phyloP scores from a whole-genome alignment of 352 stramenopile genomes.

The Pythium dissotocum region DNA sequence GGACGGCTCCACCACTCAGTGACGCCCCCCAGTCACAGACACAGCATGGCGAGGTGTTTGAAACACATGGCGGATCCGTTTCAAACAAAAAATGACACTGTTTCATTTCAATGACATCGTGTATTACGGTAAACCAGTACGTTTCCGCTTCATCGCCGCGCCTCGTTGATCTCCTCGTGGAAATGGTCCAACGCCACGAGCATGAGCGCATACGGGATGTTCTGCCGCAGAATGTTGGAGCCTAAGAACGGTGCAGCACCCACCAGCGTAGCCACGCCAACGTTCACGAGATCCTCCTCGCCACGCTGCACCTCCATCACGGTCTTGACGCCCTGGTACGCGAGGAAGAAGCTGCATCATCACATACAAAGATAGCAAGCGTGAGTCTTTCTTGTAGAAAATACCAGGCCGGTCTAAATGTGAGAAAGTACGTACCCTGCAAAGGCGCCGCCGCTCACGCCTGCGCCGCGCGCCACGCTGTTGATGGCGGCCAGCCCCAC shows the following conservation, averaged over 20 bases:
- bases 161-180: constrained; percentile 74
- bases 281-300: constrained; percentile 58
- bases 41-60: not conserved
- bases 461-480: constrained; percentile 48
- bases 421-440: constrained; percentile 35
- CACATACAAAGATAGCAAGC: constrained; percentile 2
- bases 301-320: constrained; percentile 57
- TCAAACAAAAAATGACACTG: not conserved
- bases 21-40: constrained; percentile 12
- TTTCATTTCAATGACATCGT: not conserved
- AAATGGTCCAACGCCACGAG: constrained; percentile 80
- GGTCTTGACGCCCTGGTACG: constrained; percentile 78
- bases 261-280: constrained; percentile 51
- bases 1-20: constrained; percentile 8
- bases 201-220: constrained; percentile 76
- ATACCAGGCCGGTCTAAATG: no score
- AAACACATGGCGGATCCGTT: not conserved
- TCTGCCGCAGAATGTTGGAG: constrained; percentile 67
- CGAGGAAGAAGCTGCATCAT: constrained; percentile 64
- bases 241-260: constrained; percentile 61
- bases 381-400: constrained; percentile 2
- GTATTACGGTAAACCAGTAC: constrained; percentile 7
- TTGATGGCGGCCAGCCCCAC: constrained; percentile 48
- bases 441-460: constrained; percentile 58
- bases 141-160: constrained; percentile 29